Percentiles rank a stretch among this genome's conserved stretches.
Conservation (phyloP, 306 rosid species). For the Fragaria nilgerrensis region DNA sequence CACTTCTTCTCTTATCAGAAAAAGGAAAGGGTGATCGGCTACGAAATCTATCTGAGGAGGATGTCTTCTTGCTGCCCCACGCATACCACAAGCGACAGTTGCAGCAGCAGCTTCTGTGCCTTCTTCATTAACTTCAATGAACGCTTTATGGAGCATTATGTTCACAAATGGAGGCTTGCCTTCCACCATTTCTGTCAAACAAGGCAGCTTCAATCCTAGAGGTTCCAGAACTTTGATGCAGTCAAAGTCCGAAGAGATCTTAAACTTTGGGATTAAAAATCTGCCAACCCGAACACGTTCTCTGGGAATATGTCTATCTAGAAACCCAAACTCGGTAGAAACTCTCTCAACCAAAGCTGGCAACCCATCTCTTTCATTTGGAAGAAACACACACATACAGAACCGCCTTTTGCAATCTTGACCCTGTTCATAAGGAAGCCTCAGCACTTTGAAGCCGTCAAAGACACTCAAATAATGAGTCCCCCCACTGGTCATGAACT, state of each 20-base stretch:
- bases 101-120: too few species aligned
- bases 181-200: too few species aligned
- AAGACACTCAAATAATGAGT: not conserved
- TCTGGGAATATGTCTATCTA: not conserved
- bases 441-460: constrained; percentile 1
- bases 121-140: too few species aligned
- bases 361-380: constrained; percentile 24
- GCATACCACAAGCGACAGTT: too few species aligned
- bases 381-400: constrained; percentile 32
- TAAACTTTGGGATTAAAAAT: constrained; percentile 30
- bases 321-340: not conserved
- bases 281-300: not conserved
- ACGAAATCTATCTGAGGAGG: too few species aligned
- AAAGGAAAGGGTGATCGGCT: too few species aligned
- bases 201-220: constrained; percentile 16
- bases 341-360: constrained; percentile 8
- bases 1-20: too few species aligned
- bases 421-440: constrained; percentile 4
- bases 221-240: not conserved
- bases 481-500: constrained; percentile 13
- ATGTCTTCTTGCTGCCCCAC: too few species aligned
- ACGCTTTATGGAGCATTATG: too few species aligned
- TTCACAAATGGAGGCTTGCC: too few species aligned
- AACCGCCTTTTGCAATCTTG: not conserved
- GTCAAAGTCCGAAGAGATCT: constrained; percentile 6